phyloP scores from a whole-genome alignment of 2,329 filamentous ascomycete species.

The Cladosporium phlei region DNA sequence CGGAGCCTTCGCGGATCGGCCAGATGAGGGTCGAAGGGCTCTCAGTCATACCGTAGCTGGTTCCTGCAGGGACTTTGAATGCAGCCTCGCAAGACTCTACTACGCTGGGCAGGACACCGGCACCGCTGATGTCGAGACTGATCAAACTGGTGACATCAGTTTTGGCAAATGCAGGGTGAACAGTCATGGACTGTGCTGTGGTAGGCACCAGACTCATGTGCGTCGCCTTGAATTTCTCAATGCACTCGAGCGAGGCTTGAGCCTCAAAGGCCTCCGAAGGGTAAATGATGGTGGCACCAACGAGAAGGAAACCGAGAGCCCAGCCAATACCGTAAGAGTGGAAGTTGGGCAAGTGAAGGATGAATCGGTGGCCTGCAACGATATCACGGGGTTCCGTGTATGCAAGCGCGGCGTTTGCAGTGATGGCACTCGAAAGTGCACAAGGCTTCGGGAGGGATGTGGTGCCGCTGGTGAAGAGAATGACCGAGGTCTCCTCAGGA shows the following conservation, averaged over 20 bases:
- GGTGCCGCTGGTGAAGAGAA: conserved; percentile 50
- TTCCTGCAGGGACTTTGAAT: conserved; percentile 27
- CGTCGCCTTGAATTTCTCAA: conserved; percentile 30
- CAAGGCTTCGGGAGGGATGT: conserved; percentile 47
- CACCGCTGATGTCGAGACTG: conserved; percentile 31
- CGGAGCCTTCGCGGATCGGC: conserved; percentile 28
- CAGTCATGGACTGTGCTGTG: conserved; percentile 30
- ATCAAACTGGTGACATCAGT: conserved; percentile 29
- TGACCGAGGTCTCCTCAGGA: conserved; percentile 33
- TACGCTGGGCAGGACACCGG: conserved; percentile 34
- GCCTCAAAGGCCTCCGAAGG: conserved; percentile 31
- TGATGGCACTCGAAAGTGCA: conserved; percentile 35
- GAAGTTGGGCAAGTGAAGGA: conserved; percentile 30
- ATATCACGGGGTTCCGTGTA: conserved; percentile 27
- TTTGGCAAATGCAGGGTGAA: conserved; percentile 27
- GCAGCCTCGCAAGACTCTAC: conserved; percentile 26
- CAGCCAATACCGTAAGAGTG: conserved; percentile 31
- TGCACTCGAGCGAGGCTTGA: conserved; percentile 30
- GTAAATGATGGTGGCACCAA: conserved; percentile 26
- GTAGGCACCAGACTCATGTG: conserved; percentile 33
- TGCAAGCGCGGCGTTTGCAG: conserved; percentile 35
- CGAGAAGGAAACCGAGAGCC: conserved; percentile 28
- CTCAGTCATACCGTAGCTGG: conserved; percentile 45
- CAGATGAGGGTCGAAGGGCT: conserved; percentile 42
- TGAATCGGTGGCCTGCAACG: conserved; percentile 25